Base-by-base conservation (phyloP, 163 green algal species). In the Scenedesmus sp. region DNA sequence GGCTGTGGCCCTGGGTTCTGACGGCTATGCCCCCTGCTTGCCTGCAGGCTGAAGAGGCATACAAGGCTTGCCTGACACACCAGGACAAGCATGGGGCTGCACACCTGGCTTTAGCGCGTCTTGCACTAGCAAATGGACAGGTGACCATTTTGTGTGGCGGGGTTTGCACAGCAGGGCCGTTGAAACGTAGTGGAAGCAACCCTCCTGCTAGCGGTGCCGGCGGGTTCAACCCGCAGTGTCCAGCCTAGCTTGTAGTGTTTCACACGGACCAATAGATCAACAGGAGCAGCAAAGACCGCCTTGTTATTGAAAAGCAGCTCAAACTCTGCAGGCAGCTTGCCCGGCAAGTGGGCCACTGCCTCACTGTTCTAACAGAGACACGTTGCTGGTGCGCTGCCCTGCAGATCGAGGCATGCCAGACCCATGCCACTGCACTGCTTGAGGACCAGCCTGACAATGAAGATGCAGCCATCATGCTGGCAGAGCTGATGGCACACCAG, bases 401-500 rank as follows among this genome's bases (percentile, higher is more conserved):
- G 77, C 91, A 93, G 16, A 93, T 92, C 66, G 95, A 97, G 56
- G 92, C 84, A 3, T 97, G 96, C 89, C 95, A 97, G 93, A 83
- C 88, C 77, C 92, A 94, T 64, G 96, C 94, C 84, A 90, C 94
- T 34, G 88, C 88, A 13, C 92, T 98, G 66, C 94, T 98, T 87
- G 93, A 96, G 77, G 55, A 92, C 12, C 93, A 98, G 77, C 95
- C 96, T 52, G 94, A 96, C 90, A 96, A 97, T 92, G 94, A 97
- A 84, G 95, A 97, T 91, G 96, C 95, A 3, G 90, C 91, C 46
- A 94, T 96, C 90, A 97, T 97, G 94, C 89, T 97, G 85, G 96
- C 95, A 54, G 95, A 97, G 95, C 93, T 97, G 74, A 96, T 97
- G 93, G 95, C 95, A 87, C 93, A 97, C 87, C 94, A 97, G 94